Evolutionary conservation across 768 basidiomycete species (phyloP), one percentile per base, ranked within the genome.

Genomic region (Phylloporus arenicola): DNA sequence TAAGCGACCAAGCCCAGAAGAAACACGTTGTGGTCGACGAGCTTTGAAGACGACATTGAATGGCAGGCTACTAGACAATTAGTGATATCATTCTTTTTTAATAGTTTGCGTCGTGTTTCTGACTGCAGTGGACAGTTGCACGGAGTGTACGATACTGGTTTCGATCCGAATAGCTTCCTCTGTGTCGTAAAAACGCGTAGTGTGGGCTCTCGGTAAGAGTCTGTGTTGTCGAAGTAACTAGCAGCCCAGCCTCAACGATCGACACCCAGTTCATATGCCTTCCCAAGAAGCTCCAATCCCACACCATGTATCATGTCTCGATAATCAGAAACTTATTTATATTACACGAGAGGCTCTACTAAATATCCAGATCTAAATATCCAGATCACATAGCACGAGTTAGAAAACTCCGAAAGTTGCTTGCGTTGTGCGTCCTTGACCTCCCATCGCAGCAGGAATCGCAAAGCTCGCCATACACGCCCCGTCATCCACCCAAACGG

Each of bases 401-500:
- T 19, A 38, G 37, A 20, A 46, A 7, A 43, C 29, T 6, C 38
- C 56, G 17, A 55, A 35, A 5, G 47, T 33, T 1, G 30, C 54
- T 14, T 59, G 53, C 6, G 37, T 33, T 1, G n/a, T 45, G 40
- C 31, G 13, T 27, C 30, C 41, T 3, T n/a, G 30, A 39, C n/a
- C 20, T 2, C 20, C 25, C 10, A 43, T 11, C 14, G 11, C 6
- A 13, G 54, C 35, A 9, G 57, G 3, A 24, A 6, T 62, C 7
- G 48, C 48, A 45, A 25, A 31, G 29, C 47, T 33, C 0, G 34
- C 43, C 27, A 48, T 35, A 31, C 61, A 63, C 0, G 45, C 8
- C 6, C 61, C 57, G 0, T 51, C 38, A 4, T 60, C 43, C 14
- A 24, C 29, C 61, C 61, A 62, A 29, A 55, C 61, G 3, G 51